Base-by-base conservation (phyloP, 108 stramenopile species). In the Poteriospumella lacustris region DNA sequence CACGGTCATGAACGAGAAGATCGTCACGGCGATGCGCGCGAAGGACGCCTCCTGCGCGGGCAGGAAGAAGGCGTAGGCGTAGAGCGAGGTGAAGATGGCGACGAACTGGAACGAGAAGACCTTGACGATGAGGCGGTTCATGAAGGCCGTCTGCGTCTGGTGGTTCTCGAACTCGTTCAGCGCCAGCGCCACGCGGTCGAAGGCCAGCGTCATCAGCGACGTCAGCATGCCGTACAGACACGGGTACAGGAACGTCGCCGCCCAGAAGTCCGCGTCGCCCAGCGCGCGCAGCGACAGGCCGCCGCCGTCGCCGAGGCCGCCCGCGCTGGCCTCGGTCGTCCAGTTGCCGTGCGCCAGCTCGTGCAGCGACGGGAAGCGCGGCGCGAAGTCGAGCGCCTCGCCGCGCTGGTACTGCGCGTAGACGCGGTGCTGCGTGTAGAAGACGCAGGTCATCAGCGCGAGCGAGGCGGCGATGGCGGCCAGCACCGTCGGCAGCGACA, bases 151-250 rank as follows among this genome's bases (percentile, higher is more conserved):
- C 59, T 81, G 77, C 39, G 81, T 83, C 56, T 80, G 81, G 79
- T 83, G 83, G 79, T 83, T 83, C 79, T 83, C 83, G 39, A 77
- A 75, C 1, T 80, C 39, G 77, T 81, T 82, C 24, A 82, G 76
- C 38, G 67, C 62, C 31, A 77, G 33, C 28, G 79, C 79, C 43
- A 75, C n/a, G 9, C 15, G 0, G 28, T 68, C 5, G 42, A 80
- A 75, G 52, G 19, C 31, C 68, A 39, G 41, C 44, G 78, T 81
- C 12, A 83, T 68, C 39, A 83, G 78, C 40, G 81, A 75, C 40
- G 81, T 76, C 28, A 60, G 33, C 40, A 83, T 82, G 34, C 81
- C 83, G 73, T 82, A 80, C 39, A 83, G 69, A 58, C 26, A 75
- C n/a, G 83, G 83, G 68, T 83, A 82, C 24, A 82, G 40, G 9